phyloP scores from a whole-genome alignment of 108 stramenopile genomes.

The Discostella stelligeroides region DNA sequence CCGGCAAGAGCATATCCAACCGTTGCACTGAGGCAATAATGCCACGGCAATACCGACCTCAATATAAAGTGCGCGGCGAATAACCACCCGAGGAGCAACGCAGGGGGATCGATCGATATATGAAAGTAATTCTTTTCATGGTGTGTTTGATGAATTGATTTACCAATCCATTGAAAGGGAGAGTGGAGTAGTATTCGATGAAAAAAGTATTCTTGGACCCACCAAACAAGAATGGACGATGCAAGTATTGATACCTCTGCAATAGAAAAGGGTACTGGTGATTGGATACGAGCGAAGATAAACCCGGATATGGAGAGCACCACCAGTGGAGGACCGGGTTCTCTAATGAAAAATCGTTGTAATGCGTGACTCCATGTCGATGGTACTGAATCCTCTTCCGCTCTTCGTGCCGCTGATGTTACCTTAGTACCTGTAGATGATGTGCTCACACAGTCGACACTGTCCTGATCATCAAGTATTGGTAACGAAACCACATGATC shows the following conservation, averaged over 20 bases:
- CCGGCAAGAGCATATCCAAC: conserved; percentile 65
- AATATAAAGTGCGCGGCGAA: conserved; percentile 46
- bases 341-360: conserved; percentile 35
- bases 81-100: conserved; percentile 61
- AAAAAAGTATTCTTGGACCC: conserved; percentile 68
- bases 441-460: background rate
- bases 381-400: conserved; percentile 21
- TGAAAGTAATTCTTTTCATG: conserved; percentile 66
- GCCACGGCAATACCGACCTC: conserved; percentile 48
- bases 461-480: too few relatives aligned
- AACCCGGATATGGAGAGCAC: conserved; percentile 35
- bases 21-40: conserved; percentile 56
- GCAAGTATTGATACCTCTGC: conserved; percentile 36
- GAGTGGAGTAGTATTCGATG: conserved; percentile 61
- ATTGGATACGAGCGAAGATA: conserved; percentile 21
- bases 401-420: too few relatives aligned
- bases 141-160: conserved; percentile 62
- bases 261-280: conserved; percentile 22
- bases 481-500: too few relatives aligned
- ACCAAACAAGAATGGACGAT: conserved; percentile 55
- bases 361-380: conserved; percentile 43
- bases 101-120: conserved; percentile 65
- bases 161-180: conserved; percentile 66
- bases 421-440: background rate
- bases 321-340: conserved; percentile 46